A percentile compares a stretch with the other conserved stretches of the same genome.
phyloP scores from a whole-genome alignment of 2,329 filamentous ascomycete species.

The Aureobasidium melanogenum region DNA sequence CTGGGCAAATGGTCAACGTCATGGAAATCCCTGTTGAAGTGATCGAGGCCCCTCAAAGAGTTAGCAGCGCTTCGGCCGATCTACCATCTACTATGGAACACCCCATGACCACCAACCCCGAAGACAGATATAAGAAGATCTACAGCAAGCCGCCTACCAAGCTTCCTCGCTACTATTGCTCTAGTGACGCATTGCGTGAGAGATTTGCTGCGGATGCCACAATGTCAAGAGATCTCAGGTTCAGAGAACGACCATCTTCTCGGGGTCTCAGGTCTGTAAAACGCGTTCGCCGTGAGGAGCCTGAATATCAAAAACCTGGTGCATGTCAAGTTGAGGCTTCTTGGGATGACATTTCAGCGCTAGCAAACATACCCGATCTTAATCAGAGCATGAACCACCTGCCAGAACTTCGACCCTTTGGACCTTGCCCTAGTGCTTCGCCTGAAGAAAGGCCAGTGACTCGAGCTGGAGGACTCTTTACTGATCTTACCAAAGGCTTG shows the following conservation, averaged over 20 bases:
- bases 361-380: background rate
- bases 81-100: slow-evolving; percentile 18
- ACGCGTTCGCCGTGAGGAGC: background rate
- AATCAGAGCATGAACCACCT: background rate
- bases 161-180: slow-evolving; percentile 13
- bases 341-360: background rate
- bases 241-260: background rate
- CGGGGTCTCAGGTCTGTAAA: background rate
- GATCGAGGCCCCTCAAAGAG: slow-evolving; percentile 18
- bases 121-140: slow-evolving; percentile 15
- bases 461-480: background rate
- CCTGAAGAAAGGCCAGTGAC: background rate
- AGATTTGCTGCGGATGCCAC: background rate
- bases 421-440: background rate
- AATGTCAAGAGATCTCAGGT: background rate
- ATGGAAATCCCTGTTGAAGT: slow-evolving; percentile 67
- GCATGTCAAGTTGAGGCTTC: background rate
- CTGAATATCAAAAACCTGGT: background rate
- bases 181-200: slow-evolving; percentile 12
- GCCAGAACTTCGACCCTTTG: background rate
- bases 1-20: slow-evolving; percentile 80
- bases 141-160: slow-evolving; percentile 12
- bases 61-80: slow-evolving; percentile 23
- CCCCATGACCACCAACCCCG: slow-evolving; percentile 14
- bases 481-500: background rate